Conservation (phyloP, 805 yeast species). For the Yueomyces sp. region DNA sequence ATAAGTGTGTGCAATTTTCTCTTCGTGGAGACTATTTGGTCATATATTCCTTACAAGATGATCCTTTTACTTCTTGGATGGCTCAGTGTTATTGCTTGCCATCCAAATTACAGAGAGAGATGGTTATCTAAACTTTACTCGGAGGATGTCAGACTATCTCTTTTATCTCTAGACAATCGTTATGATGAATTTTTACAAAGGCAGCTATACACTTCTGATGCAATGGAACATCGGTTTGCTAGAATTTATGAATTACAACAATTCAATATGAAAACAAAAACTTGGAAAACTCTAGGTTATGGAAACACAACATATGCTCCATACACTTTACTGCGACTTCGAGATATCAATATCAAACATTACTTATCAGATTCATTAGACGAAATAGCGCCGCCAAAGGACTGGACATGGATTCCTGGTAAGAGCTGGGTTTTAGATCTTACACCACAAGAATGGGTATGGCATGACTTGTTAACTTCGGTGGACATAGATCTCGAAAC, state of each 20-base stretch:
- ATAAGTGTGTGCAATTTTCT: slow-evolving; percentile 21
- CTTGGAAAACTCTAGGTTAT: slow-evolving; percentile 56
- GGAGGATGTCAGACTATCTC: slow-evolving; percentile 48
- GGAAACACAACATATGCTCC: slow-evolving; percentile 39
- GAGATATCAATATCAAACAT: slow-evolving; percentile 11
- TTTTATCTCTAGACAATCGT: slow-evolving; percentile 35
- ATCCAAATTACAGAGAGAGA: slow-evolving; percentile 39
- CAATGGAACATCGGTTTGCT: slow-evolving; percentile 35
- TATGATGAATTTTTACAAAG: slow-evolving; percentile 31
- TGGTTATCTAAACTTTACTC: slow-evolving; percentile 38
- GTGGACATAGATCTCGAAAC: slow-evolving; percentile 57
- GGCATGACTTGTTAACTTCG: slow-evolving; percentile 35
- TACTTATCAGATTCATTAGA: slow-evolving; percentile 12
- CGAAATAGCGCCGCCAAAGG: slow-evolving; percentile 41
- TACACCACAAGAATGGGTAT: slow-evolving; percentile 52
- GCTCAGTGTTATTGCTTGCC: slow-evolving; percentile 31
- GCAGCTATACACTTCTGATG: slow-evolving; percentile 28
- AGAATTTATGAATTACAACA: slow-evolving; percentile 60
- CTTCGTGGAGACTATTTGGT: slow-evolving; percentile 17
- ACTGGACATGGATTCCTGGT: slow-evolving; percentile 38
- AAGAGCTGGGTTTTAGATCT: slow-evolving; percentile 56
- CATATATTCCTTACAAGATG: slow-evolving; percentile 26
- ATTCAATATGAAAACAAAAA: slow-evolving; percentile 32
- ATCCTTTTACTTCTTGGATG: slow-evolving; percentile 33
- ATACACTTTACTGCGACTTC: slow-evolving; percentile 30